These are phyloP conservation scores for Nemophila menziesii DNA, from an alignment of 257 asterid species.

Conservation along the genomic window DNA sequence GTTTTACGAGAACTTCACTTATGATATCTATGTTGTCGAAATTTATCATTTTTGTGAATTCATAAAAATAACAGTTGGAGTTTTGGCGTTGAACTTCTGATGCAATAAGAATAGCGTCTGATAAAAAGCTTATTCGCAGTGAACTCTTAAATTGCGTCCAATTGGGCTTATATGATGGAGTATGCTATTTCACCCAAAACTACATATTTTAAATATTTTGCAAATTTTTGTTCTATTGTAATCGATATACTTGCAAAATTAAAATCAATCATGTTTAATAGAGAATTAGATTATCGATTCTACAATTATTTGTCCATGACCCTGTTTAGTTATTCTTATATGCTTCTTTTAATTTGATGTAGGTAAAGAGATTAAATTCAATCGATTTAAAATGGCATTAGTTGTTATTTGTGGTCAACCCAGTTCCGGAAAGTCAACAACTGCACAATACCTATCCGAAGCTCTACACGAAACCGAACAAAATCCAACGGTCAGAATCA, in stretches of 20 bases:
- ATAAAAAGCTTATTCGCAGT: too few relatives aligned
- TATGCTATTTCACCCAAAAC: too few relatives aligned
- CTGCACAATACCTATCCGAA: conserved; percentile 60
- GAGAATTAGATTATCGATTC: neutral
- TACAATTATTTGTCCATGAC: neutral
- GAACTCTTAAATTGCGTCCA: too few relatives aligned
- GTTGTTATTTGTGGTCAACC: conserved; percentile 99
- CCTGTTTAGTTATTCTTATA: neutral
- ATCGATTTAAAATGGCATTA: conserved; percentile 48
- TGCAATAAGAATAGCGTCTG: too few relatives aligned
- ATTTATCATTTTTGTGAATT: too few relatives aligned
- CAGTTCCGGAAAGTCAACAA: conserved; percentile 82
- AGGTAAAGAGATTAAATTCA: neutral
- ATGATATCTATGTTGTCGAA: too few relatives aligned
- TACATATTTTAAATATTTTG: too few relatives aligned
- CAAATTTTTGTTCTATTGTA: neutral
- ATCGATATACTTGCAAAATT: neutral
- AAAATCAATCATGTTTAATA: too few relatives aligned
- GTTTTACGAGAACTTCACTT: too few relatives aligned
- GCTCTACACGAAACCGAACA: conserved; percentile 71
- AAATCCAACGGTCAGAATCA: conserved; percentile 48
- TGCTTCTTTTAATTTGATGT: neutral
- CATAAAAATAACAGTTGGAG: too few relatives aligned
- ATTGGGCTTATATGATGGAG: too few relatives aligned
- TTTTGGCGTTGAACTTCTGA: too few relatives aligned